A percentile compares a stretch with the other conserved stretches of the same genome.
phyloP scores from a whole-genome alignment of 164 flowering plant species.

The Sedum album region DNA sequence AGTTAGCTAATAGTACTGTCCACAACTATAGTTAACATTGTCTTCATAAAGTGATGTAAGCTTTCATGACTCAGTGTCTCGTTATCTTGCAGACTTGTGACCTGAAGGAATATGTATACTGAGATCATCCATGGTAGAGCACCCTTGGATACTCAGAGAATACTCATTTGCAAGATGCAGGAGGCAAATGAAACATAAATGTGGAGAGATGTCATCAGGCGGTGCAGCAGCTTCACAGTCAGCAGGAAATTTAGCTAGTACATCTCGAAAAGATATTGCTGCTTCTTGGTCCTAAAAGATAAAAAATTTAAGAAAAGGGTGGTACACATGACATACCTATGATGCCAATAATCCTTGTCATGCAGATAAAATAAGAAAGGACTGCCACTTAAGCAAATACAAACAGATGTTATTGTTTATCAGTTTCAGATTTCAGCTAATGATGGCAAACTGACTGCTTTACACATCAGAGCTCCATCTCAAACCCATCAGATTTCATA shows the following conservation, averaged over 20 bases:
- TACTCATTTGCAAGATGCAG: constrained; percentile 86
- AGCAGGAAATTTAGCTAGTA: constrained; percentile 26
- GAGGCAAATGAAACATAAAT: constrained; percentile 73
- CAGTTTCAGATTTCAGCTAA: background rate
- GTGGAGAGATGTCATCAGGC: constrained; percentile 50
- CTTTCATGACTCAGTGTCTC: background rate
- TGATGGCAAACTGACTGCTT: background rate
- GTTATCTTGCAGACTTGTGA: background rate
- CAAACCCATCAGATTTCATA: background rate
- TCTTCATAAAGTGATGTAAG: background rate
- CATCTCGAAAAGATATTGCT: constrained; percentile 25
- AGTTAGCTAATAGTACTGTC: background rate
- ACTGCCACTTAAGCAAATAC: too few species aligned
- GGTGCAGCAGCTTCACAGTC: constrained; percentile 25
- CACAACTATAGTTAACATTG: background rate
- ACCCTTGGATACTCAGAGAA: constrained; percentile 38
- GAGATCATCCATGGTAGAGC: constrained; percentile 52
- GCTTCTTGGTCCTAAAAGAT: constrained; percentile 20
- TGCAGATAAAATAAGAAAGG: background rate
- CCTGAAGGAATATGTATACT: constrained; percentile 29
- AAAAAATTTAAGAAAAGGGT: constrained; percentile 5
- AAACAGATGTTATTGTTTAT: too few species aligned
- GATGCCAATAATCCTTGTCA: background rate
- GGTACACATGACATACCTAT: background rate
- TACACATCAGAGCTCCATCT: background rate